These are phyloP conservation scores for Neohortaea acidophila DNA, from an alignment of 495 filamentous ascomycete species.

Conservation along the genomic window DNA sequence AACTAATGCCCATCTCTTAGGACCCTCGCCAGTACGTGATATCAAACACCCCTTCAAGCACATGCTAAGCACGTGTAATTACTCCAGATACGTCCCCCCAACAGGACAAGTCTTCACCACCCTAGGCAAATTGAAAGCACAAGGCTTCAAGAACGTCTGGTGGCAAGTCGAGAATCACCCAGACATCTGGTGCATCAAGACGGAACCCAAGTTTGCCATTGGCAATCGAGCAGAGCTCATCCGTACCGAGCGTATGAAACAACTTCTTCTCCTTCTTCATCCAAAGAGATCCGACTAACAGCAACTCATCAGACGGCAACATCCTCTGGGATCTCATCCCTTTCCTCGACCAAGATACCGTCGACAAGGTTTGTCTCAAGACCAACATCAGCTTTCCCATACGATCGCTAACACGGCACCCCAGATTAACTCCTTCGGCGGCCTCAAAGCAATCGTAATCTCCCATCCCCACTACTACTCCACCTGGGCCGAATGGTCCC, in stretches of 20 bases:
- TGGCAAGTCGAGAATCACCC: conserved; percentile 24
- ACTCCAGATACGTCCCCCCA: background rate
- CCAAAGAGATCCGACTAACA: too few species aligned
- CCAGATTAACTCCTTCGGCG: background rate
- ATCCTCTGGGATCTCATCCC: conserved; percentile 59
- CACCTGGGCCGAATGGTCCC: conserved; percentile 48
- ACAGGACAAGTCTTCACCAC: conserved; percentile 1
- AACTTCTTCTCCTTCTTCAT: too few species aligned
- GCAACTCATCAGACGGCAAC: too few species aligned
- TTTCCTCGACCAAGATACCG: conserved; percentile 43
- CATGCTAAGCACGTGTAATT: too few species aligned
- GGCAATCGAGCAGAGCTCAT: conserved; percentile 54
- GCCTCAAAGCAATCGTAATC: conserved; percentile 26
- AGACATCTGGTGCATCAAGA: conserved; percentile 36
- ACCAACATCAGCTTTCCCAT: background rate
- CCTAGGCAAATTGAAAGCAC: background rate
- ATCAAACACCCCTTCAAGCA: too few species aligned
- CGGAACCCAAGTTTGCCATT: conserved; percentile 47
- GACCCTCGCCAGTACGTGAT: background rate
- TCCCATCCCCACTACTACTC: conserved; percentile 64
- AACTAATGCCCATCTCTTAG: background rate
- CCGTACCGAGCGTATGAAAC: too few species aligned
- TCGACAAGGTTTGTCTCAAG: conserved; percentile 19
- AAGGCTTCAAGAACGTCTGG: conserved; percentile 27
- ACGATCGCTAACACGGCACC: too few species aligned